Evolutionary conservation across 192 early-diverging fungal genomes (phyloP), one percentile per base, ranked within the genome.

Genomic region (Linnemannia exigua): DNA sequence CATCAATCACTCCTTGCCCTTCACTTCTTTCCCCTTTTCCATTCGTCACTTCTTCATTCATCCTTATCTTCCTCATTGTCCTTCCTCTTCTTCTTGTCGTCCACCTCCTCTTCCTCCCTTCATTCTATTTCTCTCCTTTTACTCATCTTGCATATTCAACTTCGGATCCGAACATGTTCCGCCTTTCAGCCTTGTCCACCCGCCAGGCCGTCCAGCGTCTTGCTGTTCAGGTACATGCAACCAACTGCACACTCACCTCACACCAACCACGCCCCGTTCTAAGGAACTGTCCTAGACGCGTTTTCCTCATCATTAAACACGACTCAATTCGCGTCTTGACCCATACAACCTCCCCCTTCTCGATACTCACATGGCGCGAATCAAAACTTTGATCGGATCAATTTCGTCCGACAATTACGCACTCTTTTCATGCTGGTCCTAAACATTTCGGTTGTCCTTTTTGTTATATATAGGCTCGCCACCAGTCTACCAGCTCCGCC

Each of bases 151-250:
- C 14, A 31, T 33, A 63, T 63, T 63, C 31, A 63, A n/a, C n/a
- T 31, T 61, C 28, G 28, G 58, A 31, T 61, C 58, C 58, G 58
- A 63, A 61, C 48, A 86, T 86, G 84, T 80, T 86, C 79, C 84
- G 84, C 58, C 79, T 86, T 33, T 86, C 84, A 48, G 79, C 79
- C 41, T 74, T 73, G 74, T 73, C 84, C 22, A 86, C 84, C 36
- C 84, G 84, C 37, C 63, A 86, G 84, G 84, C 84, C 52, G 84
- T 86, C 78, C 84, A 86, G 84, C 84, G 84, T 61, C 74, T 86
- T 25, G 84, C 84, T 86, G 84, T 79, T 74, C 84, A 86, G 84
- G 84, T 86, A 86, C 70, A 63, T 63, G 58, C 58, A 63, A 63
- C 58, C 14, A 33, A 44, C 41, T 6, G 9, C 41, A 12, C 28